Evolutionary conservation across 169 alveolate species (phyloP).

Genomic region (Eimeria falciformis): DNA sequence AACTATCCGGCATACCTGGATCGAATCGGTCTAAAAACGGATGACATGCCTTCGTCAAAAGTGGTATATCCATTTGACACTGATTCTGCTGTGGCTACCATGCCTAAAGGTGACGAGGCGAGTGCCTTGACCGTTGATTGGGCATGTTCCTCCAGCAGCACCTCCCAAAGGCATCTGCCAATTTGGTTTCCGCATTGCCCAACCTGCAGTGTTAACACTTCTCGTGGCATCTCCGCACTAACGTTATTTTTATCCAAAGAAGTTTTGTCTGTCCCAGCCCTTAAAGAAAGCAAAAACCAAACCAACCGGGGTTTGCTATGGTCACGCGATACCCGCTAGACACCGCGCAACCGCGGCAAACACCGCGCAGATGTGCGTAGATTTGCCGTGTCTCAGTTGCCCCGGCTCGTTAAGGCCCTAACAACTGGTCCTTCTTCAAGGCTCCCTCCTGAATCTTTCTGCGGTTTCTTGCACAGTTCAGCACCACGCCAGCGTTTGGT

Average conservation of each 20-base stretch:
- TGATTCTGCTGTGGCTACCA: not conserved
- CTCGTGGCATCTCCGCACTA: slow-evolving; percentile 99
- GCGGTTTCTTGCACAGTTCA: not conserved
- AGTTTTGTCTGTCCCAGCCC: no score
- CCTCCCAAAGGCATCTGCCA: slow-evolving; percentile 99
- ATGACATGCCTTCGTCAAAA: slow-evolving; percentile 57
- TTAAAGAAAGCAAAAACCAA: no score
- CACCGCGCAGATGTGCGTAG: not conserved
- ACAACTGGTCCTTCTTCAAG: not conserved
- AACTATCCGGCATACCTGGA: no score
- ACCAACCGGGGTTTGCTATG: no score
- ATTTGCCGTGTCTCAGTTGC: not conserved
- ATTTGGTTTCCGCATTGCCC: slow-evolving; percentile 99
- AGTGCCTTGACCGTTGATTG: slow-evolving; percentile 72
- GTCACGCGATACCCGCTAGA: no score
- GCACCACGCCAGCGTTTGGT: not conserved
- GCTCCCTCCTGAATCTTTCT: not conserved
- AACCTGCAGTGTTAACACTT: slow-evolving; percentile 98
- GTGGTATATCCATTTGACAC: no score
- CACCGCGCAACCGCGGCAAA: no score
- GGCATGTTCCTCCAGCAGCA: slow-evolving; percentile 98
- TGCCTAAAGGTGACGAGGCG: not conserved
- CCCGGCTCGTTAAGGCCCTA: no score
- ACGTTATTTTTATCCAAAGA: no score
- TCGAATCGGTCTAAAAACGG: slow-evolving; percentile 15